phyloP scores from a whole-genome alignment of 2,329 filamentous ascomycete genomes.

The Fusarium sp. region DNA sequence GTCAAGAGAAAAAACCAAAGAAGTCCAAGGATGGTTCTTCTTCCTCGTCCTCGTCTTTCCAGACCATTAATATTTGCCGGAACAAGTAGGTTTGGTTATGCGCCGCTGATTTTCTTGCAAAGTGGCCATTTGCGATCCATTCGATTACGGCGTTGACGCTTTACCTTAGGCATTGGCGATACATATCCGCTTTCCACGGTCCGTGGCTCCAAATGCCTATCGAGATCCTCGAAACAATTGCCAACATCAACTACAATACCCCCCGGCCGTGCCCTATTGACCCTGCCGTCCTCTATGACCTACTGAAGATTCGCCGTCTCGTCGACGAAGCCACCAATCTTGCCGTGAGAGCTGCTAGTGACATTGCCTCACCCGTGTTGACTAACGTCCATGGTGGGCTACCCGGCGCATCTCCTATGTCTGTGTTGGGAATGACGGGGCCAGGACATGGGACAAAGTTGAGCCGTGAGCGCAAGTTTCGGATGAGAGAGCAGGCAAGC shows the following conservation, averaged over 20 bases:
- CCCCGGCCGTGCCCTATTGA: conserved; percentile 81
- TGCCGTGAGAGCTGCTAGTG: conserved; percentile 79
- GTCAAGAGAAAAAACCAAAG: conserved; percentile 25
- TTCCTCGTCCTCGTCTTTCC: conserved; percentile 9
- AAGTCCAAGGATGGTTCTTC: conserved; percentile 8
- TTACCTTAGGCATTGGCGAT: conserved; percentile 76
- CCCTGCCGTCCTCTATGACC: conserved; percentile 82
- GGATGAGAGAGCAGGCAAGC: conserved; percentile 82
- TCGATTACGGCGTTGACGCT: conserved; percentile 16
- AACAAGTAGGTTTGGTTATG: conserved; percentile 67
- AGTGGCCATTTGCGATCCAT: not conserved
- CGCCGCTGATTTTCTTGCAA: not conserved
- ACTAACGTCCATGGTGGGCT: conserved; percentile 61
- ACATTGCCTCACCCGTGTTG: conserved; percentile 71
- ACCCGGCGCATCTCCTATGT: conserved; percentile 29
- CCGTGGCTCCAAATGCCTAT: conserved; percentile 83
- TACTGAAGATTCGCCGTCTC: conserved; percentile 81
- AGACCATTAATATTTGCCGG: conserved; percentile 57
- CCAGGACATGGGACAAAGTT: conserved; percentile 71
- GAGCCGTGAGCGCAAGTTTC: conserved; percentile 78
- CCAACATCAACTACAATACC: conserved; percentile 81
- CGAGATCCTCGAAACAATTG: conserved; percentile 81
- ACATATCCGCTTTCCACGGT: conserved; percentile 85
- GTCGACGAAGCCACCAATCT: conserved; percentile 84
- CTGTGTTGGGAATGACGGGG: conserved; percentile 47